Base-by-base conservation (phyloP, 352 stramenopile genomes). In the Poterioochromonas sp. region DNA sequence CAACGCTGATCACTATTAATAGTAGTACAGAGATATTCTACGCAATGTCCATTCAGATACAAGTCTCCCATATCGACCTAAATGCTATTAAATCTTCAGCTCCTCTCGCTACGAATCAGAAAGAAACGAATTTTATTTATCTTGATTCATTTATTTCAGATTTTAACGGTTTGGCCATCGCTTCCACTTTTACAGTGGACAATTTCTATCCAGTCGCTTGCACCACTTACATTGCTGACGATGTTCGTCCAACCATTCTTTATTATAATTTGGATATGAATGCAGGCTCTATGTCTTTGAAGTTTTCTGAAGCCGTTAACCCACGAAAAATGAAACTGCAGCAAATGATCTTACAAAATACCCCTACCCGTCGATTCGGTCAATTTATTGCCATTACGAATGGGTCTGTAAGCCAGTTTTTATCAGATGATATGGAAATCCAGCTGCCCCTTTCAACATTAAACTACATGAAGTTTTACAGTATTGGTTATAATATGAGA, bases 251-350 rank as follows among this genome's bases (percentile, higher is more conserved):
- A 29, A 32, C n/a, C 2, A 29, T 71, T 3, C 8, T 29, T 26
- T 41, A 11, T 22, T 71, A 71, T 47, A 8, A 22, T 22, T 29
- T 71, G 15, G 26, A 71, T 47, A 71, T 71, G 62, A 47, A 71
- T 47, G 2, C 5, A 26, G 18, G 15, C 11, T 26, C 47, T 26
- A 47, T 71, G 11, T 29, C 8, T 5, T n/a, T 71, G 18, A n/a
- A 12, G 34, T 71, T 71, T 29, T 44, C 18, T 47, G 62, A 71
- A 47, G 15, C 5, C n/a, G 32, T 71, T 29, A 47, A 71, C 32
- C 3, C 26, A 29, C 2, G 3, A 26, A 8, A 11, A 47, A 3
- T 71, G 15, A 41, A 71, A 26, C 32, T 71, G 32, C 11, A 3
- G 11, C 8, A 47, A 22, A 47, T n/a, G 11, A 8, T 35, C 41